A percentile compares a stretch with the other conserved stretches of the same genome.
Evolutionary conservation across 1,284 basidiomycete species (phyloP).

Genomic region (Ustilago trichophora): DNA sequence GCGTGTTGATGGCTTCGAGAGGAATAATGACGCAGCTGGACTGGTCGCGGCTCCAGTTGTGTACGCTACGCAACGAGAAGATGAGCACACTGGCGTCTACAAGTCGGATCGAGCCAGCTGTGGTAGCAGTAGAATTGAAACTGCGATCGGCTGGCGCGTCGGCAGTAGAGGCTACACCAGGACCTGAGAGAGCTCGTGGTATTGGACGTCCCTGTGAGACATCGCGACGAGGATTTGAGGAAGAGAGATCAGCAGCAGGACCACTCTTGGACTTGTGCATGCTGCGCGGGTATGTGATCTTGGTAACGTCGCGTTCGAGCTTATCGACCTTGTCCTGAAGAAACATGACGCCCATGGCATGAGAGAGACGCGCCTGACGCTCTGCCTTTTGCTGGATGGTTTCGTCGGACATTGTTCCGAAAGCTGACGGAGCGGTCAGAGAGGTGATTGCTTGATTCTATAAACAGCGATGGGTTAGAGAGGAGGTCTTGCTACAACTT

Average conservation of each 20-base stretch:
- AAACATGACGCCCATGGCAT: constrained; percentile 60
- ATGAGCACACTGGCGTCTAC: constrained; percentile 87
- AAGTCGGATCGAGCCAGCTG: constrained; percentile 14
- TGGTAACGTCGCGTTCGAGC: constrained; percentile 47
- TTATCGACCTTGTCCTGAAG: constrained; percentile 56
- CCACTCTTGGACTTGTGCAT: constrained; percentile 26
- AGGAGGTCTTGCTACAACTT: not conserved
- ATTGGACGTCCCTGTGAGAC: constrained; percentile 6
- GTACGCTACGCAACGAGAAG: constrained; percentile 80
- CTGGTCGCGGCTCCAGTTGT: constrained; percentile 78
- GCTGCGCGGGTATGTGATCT: constrained; percentile 34
- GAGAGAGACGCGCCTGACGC: constrained; percentile 43
- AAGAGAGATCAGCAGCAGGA: not conserved
- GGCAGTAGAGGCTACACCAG: constrained; percentile 1
- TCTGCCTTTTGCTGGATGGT: constrained; percentile 24
- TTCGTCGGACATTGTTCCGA: constrained; percentile 20
- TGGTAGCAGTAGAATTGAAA: not conserved
- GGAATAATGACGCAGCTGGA: constrained; percentile 81
- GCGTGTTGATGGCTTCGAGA: constrained; percentile 86
- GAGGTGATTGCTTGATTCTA: no score
- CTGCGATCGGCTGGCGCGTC: not conserved
- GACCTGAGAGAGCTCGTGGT: constrained; percentile 26
- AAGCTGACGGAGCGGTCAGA: no score
- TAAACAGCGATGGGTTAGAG: no score
- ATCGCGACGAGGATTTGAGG: constrained; percentile 1